A percentile compares a stretch with the other conserved stretches of the same genome.
Conservation (phyloP, 1,139 yeast genomes). For the Protomyces inundatus region DNA sequence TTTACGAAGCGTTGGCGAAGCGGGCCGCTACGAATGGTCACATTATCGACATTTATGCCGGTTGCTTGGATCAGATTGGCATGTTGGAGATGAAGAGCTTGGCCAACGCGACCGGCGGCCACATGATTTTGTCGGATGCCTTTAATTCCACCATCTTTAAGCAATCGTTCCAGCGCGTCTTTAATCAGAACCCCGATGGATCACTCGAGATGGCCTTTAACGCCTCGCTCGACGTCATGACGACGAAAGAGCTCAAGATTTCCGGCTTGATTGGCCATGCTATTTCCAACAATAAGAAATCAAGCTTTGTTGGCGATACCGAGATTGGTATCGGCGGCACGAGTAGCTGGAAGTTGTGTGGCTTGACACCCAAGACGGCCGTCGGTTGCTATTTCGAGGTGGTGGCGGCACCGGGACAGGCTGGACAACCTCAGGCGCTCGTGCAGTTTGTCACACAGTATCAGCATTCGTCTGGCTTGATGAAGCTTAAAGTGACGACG, state of each 20-base stretch:
- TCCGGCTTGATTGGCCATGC: conserved; percentile 95
- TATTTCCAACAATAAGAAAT: conserved; percentile 59
- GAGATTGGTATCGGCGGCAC: conserved; percentile 93
- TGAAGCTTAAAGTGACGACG: conserved; percentile 87
- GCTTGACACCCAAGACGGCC: conserved; percentile 78
- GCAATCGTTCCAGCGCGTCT: conserved; percentile 83
- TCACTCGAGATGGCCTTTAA: conserved; percentile 81
- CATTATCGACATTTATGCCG: conserved; percentile 89
- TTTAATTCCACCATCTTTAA: conserved; percentile 95
- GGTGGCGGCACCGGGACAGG: conserved; percentile 45
- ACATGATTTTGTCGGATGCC: conserved; percentile 82
- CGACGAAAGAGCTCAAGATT: conserved; percentile 81
- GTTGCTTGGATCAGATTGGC: conserved; percentile 97
- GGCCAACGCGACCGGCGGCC: conserved; percentile 90
- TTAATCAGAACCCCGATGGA: conserved; percentile 80
- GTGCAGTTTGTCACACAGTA: conserved; percentile 73
- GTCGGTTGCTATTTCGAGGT: conserved; percentile 87
- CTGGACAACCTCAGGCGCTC: conserved; percentile 39
- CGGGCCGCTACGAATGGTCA: conserved; percentile 75
- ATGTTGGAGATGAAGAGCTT: conserved; percentile 91
- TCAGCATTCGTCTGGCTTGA: conserved; percentile 57
- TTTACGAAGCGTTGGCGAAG: conserved; percentile 71
- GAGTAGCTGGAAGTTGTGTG: conserved; percentile 76
- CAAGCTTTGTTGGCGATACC: conserved; percentile 76
- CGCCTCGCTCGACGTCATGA: conserved; percentile 77